A percentile compares a stretch with the other conserved stretches of the same genome.
phyloP scores from a whole-genome alignment of 768 basidiomycete species.

The Mycena venus region DNA sequence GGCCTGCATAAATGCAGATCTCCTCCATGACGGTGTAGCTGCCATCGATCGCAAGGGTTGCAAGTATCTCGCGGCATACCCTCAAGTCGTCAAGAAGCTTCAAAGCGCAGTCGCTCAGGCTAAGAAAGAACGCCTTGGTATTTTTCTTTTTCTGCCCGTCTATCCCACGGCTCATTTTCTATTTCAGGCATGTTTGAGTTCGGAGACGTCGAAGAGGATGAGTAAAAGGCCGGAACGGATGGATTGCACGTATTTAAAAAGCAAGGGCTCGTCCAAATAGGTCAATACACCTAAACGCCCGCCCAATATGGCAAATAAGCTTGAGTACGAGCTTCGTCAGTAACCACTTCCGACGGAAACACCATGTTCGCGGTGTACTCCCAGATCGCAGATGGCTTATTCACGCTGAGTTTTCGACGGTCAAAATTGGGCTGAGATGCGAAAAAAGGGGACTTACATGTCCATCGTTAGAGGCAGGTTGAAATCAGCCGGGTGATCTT shows the following conservation, averaged over 20 bases:
- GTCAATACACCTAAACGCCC: background rate
- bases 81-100: constrained; percentile 74
- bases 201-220: constrained; percentile 92
- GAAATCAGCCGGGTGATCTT: constrained; percentile 66
- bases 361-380: constrained; percentile 54
- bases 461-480: constrained; percentile 64
- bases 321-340: background rate
- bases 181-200: constrained; percentile 83
- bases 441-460: constrained; percentile 53
- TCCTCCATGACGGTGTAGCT: constrained; percentile 90
- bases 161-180: background rate
- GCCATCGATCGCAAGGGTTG: constrained; percentile 83
- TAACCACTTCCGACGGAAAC: constrained; percentile 12
- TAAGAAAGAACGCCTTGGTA: constrained; percentile 75
- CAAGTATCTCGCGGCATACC: constrained; percentile 79
- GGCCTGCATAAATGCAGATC: constrained; percentile 89
- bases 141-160: background rate
- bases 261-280: background rate
- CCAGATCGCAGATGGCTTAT: constrained; percentile 71
- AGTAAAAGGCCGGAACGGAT: constrained; percentile 48
- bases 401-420: constrained; percentile 56
- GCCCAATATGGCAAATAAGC: constrained; percentile 11
- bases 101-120: constrained; percentile 72
- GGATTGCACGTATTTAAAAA: constrained; percentile 13
- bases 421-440: background rate